These are phyloP conservation scores for Candida smagusa DNA, from an alignment of 1,139 yeast genomes.

Conservation along the genomic window DNA sequence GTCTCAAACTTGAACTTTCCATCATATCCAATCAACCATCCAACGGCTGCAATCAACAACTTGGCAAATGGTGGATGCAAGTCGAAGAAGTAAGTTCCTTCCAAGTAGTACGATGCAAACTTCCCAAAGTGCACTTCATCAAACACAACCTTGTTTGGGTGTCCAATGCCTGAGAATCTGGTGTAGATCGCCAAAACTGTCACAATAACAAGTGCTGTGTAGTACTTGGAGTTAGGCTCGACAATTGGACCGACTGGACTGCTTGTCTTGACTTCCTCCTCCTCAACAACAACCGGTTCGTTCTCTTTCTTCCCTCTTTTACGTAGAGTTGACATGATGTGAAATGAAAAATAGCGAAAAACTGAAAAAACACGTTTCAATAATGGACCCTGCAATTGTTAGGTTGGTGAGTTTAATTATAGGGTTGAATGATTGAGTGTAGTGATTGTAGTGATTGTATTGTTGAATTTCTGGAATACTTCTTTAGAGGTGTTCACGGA, in stretches of 20 bases:
- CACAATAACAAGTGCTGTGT: constrained; percentile 42
- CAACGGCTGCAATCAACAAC: constrained; percentile 84
- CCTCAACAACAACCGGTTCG: constrained; percentile 1
- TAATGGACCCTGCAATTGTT: too few species aligned
- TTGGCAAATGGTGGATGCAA: constrained; percentile 98
- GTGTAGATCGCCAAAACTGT: constrained; percentile 67
- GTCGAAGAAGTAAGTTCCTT: constrained; percentile 87
- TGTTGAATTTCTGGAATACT: too few species aligned
- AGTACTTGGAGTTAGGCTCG: constrained; percentile 36
- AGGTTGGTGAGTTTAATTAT: too few species aligned
- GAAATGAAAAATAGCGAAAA: neutral
- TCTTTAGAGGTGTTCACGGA: too few species aligned
- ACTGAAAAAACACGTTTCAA: too few species aligned
- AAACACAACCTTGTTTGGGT: constrained; percentile 87
- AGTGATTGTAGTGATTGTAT: too few species aligned
- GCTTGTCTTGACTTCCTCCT: neutral
- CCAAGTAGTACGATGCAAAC: constrained; percentile 84
- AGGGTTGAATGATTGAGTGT: too few species aligned
- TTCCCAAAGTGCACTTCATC: constrained; percentile 99
- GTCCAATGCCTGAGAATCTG: constrained; percentile 67
- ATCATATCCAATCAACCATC: constrained; percentile 83
- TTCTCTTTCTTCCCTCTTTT: constrained; percentile 21
- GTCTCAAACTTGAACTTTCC: constrained; percentile 89
- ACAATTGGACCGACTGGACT: too few species aligned
- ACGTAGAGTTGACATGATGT: constrained; percentile 20